Conservation (phyloP, 202 grass and related monocot species). For the Carex arenaria region DNA sequence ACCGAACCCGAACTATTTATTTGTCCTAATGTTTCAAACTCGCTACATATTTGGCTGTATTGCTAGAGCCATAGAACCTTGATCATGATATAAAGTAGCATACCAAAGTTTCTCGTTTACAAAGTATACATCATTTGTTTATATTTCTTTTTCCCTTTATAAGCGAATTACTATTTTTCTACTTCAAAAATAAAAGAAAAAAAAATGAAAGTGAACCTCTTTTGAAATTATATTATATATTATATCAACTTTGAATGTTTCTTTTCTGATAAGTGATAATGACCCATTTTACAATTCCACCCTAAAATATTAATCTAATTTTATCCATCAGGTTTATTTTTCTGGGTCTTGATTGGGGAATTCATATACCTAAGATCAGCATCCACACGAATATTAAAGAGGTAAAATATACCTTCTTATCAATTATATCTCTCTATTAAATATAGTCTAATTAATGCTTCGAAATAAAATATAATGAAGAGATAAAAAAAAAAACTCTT, state of each 20-base stretch:
- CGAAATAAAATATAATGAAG: no score
- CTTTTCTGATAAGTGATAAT: neutral
- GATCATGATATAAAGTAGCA: neutral
- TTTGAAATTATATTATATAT: neutral
- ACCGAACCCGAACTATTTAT: no score
- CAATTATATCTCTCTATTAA: no score
- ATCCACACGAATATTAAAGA: no score
- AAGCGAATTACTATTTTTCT: neutral
- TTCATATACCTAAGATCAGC: no score
- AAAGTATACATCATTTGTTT: neutral
- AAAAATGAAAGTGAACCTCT: neutral
- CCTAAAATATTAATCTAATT: neutral
- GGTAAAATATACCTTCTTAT: no score
- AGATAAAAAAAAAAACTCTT: no score
- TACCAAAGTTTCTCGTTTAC: neutral
- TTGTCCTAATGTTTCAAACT: neutral
- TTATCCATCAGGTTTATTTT: no score
- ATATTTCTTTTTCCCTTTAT: neutral
- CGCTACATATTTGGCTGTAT: neutral
- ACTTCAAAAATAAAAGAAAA: neutral
- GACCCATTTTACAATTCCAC: conserved; percentile 3
- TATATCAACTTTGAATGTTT: conserved; percentile 3
- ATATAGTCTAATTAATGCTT: no score
- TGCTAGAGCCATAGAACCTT: neutral
- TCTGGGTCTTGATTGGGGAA: no score